Evolutionary conservation across 2,329 filamentous ascomycete genomes (phyloP), one percentile per base, ranked within the genome.

Genomic region (Pyricularia sp.): DNA sequence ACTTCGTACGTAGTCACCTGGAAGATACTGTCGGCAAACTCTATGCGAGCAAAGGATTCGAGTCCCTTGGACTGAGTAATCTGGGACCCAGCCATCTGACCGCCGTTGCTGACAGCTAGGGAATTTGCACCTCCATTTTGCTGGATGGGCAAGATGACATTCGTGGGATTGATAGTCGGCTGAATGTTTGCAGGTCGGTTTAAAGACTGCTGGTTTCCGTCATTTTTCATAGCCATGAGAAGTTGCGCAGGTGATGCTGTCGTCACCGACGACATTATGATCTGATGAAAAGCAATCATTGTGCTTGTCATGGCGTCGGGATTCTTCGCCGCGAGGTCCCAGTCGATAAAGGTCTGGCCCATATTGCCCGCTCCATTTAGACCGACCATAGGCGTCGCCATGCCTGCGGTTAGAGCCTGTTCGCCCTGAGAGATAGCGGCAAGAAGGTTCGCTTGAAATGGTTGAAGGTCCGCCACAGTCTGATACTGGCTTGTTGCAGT

Each of bases 1-100:
- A 93, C 85, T 68, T 86, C 84, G 73, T 89, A 90, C 1, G 90
- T 92, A 67, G 88, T 92, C 88, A 94, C 91, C 78, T 92, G 91
- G 77, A 92, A 93, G 69, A 88, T 85, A 75, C 90, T 90, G 80
- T 94, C 91, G 72, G 86, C 84, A 75, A 94, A 93, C 73, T 89
- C 86, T 70, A 94, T 81, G 68, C 83, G 81, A 63, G 85, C 85
- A 75, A 86, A 88, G 3, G 85, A 86, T 73, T 87, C 83, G 17
- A 88, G 77, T 65, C 78, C 79, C 72, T 82, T 81, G 31, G 42
- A 55, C 20, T 6, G 42, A n/a, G 17, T n/a, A n/a, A 20, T 55
- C 5, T 55, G 42, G n/a, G 42, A 2, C 17, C 42, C 42, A 55
- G 17, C 20, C 42, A 78, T 17, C 77, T 77, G 55, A 77, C 61